These are phyloP conservation scores for Botryotinia calthae DNA, from an alignment of 2,329 filamentous ascomycete genomes.

Conservation along the genomic window DNA sequence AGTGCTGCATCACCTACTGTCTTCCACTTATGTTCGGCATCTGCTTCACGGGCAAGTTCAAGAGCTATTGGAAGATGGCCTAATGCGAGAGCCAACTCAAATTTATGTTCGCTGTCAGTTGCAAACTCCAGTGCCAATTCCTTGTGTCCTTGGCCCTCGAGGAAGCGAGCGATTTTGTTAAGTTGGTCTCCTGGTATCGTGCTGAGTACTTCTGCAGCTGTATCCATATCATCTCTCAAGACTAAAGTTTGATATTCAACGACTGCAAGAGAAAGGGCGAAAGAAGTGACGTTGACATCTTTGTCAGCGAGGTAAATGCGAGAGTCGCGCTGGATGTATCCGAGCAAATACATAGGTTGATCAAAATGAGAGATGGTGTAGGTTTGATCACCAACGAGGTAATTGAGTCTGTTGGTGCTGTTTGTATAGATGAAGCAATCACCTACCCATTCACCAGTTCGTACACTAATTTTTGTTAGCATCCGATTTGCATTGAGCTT, in stretches of 20 bases:
- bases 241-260: constrained; percentile 97
- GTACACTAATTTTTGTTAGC: constrained; percentile 57
- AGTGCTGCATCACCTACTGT: constrained; percentile 91
- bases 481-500: neutral
- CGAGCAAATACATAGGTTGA: constrained; percentile 88
- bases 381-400: constrained; percentile 94
- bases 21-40: constrained; percentile 98
- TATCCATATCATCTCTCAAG: constrained; percentile 87
- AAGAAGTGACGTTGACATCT: constrained; percentile 88
- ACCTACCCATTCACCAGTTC: constrained; percentile 95
- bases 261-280: constrained; percentile 84
- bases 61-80: constrained; percentile 83
- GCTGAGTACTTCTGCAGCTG: constrained; percentile 78
- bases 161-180: constrained; percentile 96
- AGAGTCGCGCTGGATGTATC: constrained; percentile 94
- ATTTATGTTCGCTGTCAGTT: constrained; percentile 93
- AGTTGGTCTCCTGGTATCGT: constrained; percentile 89
- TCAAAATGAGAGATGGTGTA: constrained; percentile 98
- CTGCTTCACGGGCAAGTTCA: constrained; percentile 75
- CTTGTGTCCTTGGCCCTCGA: constrained; percentile 96
- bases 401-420: constrained; percentile 93
- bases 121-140: constrained; percentile 92
- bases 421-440: constrained; percentile 99
- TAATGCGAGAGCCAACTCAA: constrained; percentile 82
- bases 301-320: constrained; percentile 94